These are phyloP conservation scores for Trichoderma asperellum DNA, from an alignment of 2,329 filamentous ascomycete genomes.

Conservation along the genomic window DNA sequence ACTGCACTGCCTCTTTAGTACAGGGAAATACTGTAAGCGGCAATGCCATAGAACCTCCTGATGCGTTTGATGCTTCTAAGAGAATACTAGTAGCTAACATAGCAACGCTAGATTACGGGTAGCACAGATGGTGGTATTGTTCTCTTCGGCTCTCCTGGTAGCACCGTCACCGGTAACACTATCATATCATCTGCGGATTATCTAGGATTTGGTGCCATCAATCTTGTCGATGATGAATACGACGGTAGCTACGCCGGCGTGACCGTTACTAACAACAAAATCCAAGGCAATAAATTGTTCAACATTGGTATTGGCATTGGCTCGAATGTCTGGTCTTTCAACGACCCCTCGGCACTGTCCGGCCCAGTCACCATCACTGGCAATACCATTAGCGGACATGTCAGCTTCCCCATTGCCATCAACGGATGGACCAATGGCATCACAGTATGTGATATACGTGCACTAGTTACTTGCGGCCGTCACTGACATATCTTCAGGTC, in stretches of 20 bases:
- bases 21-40: slow-evolving; percentile 33
- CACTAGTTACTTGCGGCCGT: too few species aligned
- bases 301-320: slow-evolving; percentile 37
- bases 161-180: slow-evolving; percentile 33
- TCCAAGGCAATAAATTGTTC: slow-evolving; percentile 33
- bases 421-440: slow-evolving; percentile 36
- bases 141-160: slow-evolving; percentile 36
- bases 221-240: slow-evolving; percentile 36
- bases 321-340: slow-evolving; percentile 35
- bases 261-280: slow-evolving; percentile 34
- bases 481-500: slow-evolving; percentile 6
- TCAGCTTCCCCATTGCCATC: slow-evolving; percentile 36
- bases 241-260: slow-evolving; percentile 35
- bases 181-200: slow-evolving; percentile 34
- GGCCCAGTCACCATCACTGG: slow-evolving; percentile 32
- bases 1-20: slow-evolving; percentile 34
- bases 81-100: not conserved
- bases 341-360: slow-evolving; percentile 29
- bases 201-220: slow-evolving; percentile 36
- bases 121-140: slow-evolving; percentile 37
- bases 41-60: too few species aligned
- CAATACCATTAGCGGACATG: slow-evolving; percentile 33
- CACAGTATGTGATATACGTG: slow-evolving; percentile 14
- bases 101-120: slow-evolving; percentile 31
- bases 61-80: not conserved